phyloP scores from a whole-genome alignment of 805 yeast genomes.

The Wickerhamiella sorbophila region DNA sequence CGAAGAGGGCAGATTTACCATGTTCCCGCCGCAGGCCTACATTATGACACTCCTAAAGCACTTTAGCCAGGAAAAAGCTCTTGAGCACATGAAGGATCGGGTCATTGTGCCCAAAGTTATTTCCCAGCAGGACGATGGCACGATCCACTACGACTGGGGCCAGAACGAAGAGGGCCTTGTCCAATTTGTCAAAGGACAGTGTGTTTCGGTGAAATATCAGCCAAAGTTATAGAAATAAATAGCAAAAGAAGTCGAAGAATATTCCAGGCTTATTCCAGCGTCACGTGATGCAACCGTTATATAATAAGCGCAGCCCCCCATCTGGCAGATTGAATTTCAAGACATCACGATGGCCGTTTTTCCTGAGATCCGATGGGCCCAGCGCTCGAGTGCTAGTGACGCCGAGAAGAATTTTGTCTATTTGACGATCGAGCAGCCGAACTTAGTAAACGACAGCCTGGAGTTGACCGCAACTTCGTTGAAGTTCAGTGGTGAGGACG shows the following conservation, averaged over 20 bases:
- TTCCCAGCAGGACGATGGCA: constrained; percentile 12
- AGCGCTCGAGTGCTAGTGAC: constrained; percentile 70
- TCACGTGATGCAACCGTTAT: no score
- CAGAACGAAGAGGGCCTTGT: constrained; percentile 15
- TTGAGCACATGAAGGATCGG: constrained; percentile 8
- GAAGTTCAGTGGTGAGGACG: constrained; percentile 37
- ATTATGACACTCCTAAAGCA: constrained; percentile 12
- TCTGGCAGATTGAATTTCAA: no score
- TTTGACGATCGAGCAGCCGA: constrained; percentile 60
- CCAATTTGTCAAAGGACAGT: not conserved
- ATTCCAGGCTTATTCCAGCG: no score
- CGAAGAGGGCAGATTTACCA: constrained; percentile 11
- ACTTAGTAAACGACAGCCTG: constrained; percentile 48
- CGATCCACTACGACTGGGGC: constrained; percentile 19
- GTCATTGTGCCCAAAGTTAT: constrained; percentile 15
- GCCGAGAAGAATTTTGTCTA: constrained; percentile 59
- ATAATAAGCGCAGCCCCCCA: no score
- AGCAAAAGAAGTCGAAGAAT: not conserved
- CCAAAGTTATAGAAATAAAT: not conserved
- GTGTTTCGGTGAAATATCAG: not conserved
- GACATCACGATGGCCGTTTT: constrained; percentile 14
- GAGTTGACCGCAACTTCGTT: constrained; percentile 44
- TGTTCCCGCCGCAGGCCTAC: constrained; percentile 24
- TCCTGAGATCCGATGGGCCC: constrained; percentile 81
- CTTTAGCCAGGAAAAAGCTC: constrained; percentile 8